A percentile compares a stretch with the other conserved stretches of the same genome.
phyloP scores from a whole-genome alignment of 345 rosid species.

The Aurinia saxatilis region DNA sequence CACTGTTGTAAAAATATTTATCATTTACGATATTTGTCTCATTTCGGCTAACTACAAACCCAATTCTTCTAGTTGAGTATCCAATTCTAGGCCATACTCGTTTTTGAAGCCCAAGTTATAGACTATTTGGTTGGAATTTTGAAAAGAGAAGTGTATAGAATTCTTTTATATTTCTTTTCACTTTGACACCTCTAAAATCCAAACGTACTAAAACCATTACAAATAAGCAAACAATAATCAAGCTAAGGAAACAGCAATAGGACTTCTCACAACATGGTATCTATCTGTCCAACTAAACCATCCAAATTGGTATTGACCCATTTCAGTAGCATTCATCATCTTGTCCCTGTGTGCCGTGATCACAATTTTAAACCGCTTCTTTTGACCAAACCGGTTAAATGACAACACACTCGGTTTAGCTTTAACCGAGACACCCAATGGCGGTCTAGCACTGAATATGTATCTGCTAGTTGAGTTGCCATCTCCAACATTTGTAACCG shows the following conservation, averaged over 20 bases:
- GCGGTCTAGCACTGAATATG: constrained; percentile 32
- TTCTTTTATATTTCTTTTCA: not conserved
- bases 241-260: constrained; percentile 52
- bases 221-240: constrained; percentile 4
- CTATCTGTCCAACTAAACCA: constrained; percentile 67
- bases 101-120: too few species aligned
- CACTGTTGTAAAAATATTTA: not conserved
- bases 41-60: too few species aligned
- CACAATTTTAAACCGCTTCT: constrained; percentile 45
- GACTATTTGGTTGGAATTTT: not conserved
- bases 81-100: too few species aligned
- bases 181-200: not conserved
- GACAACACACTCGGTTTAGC: constrained; percentile 41
- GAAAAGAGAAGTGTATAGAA: not conserved
- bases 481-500: constrained; percentile 65
- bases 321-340: not conserved
- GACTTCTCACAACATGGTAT: constrained; percentile 55
- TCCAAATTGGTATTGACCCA: constrained; percentile 54
- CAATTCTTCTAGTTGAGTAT: too few species aligned
- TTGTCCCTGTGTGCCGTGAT: constrained; percentile 11
- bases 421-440: constrained; percentile 38
- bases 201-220: not conserved
- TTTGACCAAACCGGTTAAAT: constrained; percentile 42
- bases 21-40: not conserved
- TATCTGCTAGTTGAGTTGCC: constrained; percentile 38